Percentiles rank a stretch among this genome's conserved stretches.
phyloP scores from a whole-genome alignment of 2,329 filamentous ascomycete species.

The Ilyonectria destructans region DNA sequence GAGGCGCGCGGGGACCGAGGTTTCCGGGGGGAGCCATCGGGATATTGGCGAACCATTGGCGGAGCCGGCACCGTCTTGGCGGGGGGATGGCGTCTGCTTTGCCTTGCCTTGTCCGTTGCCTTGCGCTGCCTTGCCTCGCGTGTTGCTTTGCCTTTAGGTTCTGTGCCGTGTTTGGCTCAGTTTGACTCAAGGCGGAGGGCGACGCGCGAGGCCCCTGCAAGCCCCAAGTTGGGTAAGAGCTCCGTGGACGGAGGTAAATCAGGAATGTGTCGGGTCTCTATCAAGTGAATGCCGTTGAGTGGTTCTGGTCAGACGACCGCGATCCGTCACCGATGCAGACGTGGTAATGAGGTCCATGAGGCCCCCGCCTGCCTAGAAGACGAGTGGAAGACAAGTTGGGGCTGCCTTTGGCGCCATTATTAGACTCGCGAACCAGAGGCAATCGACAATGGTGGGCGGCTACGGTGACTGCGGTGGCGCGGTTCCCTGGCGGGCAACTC shows the following conservation, averaged over 20 bases:
- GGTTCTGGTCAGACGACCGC: constrained; percentile 15
- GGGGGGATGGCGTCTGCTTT: constrained; percentile 24
- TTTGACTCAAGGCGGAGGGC: constrained; percentile 19
- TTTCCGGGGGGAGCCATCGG: constrained; percentile 21
- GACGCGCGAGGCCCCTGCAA: constrained; percentile 12
- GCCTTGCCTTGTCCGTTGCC: constrained; percentile 21
- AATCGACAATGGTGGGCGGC: constrained; percentile 28
- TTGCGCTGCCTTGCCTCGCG: constrained; percentile 3
- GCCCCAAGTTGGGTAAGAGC: constrained; percentile 16
- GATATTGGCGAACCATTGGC: constrained; percentile 25
- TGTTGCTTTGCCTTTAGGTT: constrained; percentile 5
- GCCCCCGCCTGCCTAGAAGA: background rate
- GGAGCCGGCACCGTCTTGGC: constrained; percentile 2
- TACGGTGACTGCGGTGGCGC: constrained; percentile 43
- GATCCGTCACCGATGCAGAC: constrained; percentile 4
- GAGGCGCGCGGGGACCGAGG: constrained; percentile 38
- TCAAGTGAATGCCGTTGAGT: constrained; percentile 7
- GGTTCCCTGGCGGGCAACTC: constrained; percentile 24
- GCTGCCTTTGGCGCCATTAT: constrained; percentile 22
- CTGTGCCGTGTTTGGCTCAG: constrained; percentile 14
- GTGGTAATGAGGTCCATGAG: background rate
- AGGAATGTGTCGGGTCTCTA: constrained; percentile 20
- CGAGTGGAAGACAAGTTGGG: background rate
- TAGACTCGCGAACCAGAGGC: constrained; percentile 13
- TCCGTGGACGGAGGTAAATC: background rate